Percentiles rank a stretch among this genome's conserved stretches.
These are phyloP conservation scores for Diaporthe sp. DNA, from an alignment of 2,329 filamentous ascomycete genomes.

Conservation along the genomic window DNA sequence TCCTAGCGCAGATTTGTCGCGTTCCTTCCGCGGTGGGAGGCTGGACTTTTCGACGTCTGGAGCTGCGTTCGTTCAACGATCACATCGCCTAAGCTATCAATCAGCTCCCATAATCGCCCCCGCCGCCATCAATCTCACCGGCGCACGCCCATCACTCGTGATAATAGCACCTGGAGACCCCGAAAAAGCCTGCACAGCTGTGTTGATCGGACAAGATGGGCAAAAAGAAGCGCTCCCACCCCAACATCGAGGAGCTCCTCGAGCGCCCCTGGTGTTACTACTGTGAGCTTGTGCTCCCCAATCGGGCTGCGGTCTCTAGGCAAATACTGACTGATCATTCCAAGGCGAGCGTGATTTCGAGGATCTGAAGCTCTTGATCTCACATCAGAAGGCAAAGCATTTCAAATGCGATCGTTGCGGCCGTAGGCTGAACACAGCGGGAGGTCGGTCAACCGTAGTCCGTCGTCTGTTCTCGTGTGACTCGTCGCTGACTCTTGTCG, in stretches of 20 bases:
- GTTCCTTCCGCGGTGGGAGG: not conserved
- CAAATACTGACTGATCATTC: constrained; percentile 42
- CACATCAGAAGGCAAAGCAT: constrained; percentile 99
- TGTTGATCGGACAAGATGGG: constrained; percentile 69
- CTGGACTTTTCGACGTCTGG: constrained; percentile 32
- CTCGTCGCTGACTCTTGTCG: constrained; percentile 27
- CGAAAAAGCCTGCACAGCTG: not conserved
- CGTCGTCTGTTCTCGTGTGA: not conserved
- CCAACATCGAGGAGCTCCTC: constrained; percentile 89
- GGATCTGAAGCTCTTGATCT: constrained; percentile 95
- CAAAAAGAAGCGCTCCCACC: constrained; percentile 91
- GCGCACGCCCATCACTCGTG: not conserved
- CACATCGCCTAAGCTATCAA: not conserved
- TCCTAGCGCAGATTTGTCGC: constrained; percentile 30
- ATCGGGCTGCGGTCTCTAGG: constrained; percentile 13
- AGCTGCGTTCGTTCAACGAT: not conserved
- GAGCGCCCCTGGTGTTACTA: constrained; percentile 97
- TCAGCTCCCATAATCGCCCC: constrained; percentile 3
- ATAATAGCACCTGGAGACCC: too few species aligned
- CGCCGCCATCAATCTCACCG: not conserved
- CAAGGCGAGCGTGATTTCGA: constrained; percentile 94
- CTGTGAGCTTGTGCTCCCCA: constrained; percentile 65
- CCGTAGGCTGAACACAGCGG: constrained; percentile 90
- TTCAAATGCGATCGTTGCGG: constrained; percentile 97
- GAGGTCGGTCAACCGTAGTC: constrained; percentile 71